Evolutionary conservation across 2,329 filamentous ascomycete genomes (phyloP), one percentile per base, ranked within the genome.

Genomic region (Beauveria rudraprayagi): DNA sequence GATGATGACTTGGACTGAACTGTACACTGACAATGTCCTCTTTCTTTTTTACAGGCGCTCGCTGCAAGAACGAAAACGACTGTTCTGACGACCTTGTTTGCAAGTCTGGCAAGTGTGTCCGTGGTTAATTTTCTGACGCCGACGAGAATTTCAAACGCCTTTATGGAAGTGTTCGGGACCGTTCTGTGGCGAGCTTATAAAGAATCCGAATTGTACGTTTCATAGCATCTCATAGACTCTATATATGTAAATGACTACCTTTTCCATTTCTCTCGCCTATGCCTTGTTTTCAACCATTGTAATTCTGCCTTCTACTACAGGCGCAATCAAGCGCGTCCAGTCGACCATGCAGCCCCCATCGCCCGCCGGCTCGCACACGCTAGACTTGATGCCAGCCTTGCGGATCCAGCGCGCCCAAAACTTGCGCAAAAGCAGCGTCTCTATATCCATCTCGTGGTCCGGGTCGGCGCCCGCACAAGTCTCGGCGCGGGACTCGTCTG

Each of bases 241-340:
- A 22, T n/a, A 47, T 10, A 19, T 34, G n/a, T 43, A 16, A 28
- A 14, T 48, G 19, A 16, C 50, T 19, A 9, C 16, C 14, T 60
- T 16, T 48, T 41, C 16, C 46, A 10, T 51, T 3, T 41, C 2
- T 54, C 14, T 37, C 34, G 34, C 34, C 17, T 61, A 56, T 44
- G 47, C 56, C 56, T 61, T 68, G 61, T 60, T 64, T 30, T 63
- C 68, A 3, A 80, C 69, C 71, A 80, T 81, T 37, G 70, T 72
- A 47, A 96, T 95, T 53, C 91, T 82, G 1, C 90, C 91, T 70
- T 96, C 91, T 9, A 93, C 63, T 61, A 82, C 81, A 1, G 92
- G 92, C 60, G 87, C 84, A 71, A 96, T 92, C 1, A 90, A 88
- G 63, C 83, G 84, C 9, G 90, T 93, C 91, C 91, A 96, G 65